phyloP scores from a whole-genome alignment of 2,329 filamentous ascomycete species.

The Botrytis aclada region DNA sequence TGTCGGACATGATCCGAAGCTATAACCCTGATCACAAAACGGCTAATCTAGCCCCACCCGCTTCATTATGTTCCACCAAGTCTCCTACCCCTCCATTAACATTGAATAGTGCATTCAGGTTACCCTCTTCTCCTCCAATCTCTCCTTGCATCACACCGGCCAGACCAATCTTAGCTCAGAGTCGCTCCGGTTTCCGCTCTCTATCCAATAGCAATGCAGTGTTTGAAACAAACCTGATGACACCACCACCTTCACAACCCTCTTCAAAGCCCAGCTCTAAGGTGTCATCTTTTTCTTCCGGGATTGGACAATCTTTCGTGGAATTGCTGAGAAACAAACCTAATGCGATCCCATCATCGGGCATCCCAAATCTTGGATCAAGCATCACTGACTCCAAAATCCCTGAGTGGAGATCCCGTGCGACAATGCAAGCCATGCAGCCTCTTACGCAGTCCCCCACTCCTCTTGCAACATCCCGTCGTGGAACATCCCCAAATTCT shows the following conservation, averaged over 20 bases:
- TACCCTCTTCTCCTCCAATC: slow-evolving; percentile 2
- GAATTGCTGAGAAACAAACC: background rate
- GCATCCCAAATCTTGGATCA: background rate
- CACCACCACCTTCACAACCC: background rate
- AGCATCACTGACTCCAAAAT: slow-evolving; percentile 9
- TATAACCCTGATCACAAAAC: slow-evolving; percentile 1
- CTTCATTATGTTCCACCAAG: background rate
- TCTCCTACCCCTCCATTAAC: slow-evolving; percentile 3
- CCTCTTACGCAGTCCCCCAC: background rate
- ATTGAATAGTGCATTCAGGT: background rate
- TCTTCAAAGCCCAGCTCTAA: background rate
- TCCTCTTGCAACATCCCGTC: background rate
- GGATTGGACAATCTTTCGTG: slow-evolving; percentile 3
- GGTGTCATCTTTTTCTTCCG: background rate
- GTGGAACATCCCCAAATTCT: background rate
- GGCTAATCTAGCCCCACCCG: background rate
- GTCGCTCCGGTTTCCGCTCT: background rate
- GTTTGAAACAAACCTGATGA: background rate
- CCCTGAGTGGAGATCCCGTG: slow-evolving; percentile 4
- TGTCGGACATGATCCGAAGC: slow-evolving; percentile 12
- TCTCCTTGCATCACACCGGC: background rate
- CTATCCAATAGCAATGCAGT: background rate
- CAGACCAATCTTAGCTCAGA: background rate
- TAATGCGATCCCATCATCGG: background rate
- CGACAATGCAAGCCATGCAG: background rate